Conservation (phyloP, 805 yeast genomes). For the Lachancea nothofagi region DNA sequence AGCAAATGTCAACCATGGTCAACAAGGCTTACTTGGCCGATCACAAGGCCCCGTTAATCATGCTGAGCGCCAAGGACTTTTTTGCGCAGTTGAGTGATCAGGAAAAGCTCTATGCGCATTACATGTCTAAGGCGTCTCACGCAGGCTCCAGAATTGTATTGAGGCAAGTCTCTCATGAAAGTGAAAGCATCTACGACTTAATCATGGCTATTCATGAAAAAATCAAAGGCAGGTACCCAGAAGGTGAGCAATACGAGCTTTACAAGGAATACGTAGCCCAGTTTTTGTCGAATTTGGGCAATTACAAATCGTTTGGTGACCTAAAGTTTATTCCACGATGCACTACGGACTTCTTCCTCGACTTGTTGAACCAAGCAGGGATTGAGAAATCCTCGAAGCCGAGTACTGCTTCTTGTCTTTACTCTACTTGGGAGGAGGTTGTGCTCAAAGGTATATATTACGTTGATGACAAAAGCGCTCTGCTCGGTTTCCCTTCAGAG, state of each 20-base stretch:
- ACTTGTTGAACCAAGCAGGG: constrained; percentile 16
- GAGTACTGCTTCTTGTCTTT: constrained; percentile 17
- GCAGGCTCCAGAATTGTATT: constrained; percentile 76
- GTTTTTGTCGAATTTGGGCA: constrained; percentile 68
- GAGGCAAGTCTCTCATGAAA: constrained; percentile 77
- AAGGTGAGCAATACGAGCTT: constrained; percentile 32
- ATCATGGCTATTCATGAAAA: constrained; percentile 53
- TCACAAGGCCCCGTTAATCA: constrained; percentile 61
- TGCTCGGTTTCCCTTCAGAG: constrained; percentile 73
- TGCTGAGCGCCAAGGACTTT: constrained; percentile 56
- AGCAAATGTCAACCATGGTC: constrained; percentile 3
- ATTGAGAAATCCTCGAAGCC: constrained; percentile 41
- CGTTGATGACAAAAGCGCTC: constrained; percentile 40
- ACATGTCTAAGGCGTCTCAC: constrained; percentile 76
- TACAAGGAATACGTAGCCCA: constrained; percentile 75
- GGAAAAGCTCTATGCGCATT: constrained; percentile 74
- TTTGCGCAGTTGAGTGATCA: constrained; percentile 57
- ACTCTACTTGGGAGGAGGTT: constrained; percentile 28
- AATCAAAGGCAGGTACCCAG: constrained; percentile 43
- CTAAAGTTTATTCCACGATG: constrained; percentile 74
- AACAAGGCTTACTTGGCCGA: constrained; percentile 44
- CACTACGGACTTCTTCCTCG: constrained; percentile 41
- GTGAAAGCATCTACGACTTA: constrained; percentile 69
- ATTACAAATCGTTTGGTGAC: constrained; percentile 85
- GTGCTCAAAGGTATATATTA: constrained; percentile 48